Percentiles rank a stretch among this genome's conserved stretches.
Evolutionary conservation across 495 filamentous ascomycete species (phyloP).

Genomic region (Emericellopsis terricola): DNA sequence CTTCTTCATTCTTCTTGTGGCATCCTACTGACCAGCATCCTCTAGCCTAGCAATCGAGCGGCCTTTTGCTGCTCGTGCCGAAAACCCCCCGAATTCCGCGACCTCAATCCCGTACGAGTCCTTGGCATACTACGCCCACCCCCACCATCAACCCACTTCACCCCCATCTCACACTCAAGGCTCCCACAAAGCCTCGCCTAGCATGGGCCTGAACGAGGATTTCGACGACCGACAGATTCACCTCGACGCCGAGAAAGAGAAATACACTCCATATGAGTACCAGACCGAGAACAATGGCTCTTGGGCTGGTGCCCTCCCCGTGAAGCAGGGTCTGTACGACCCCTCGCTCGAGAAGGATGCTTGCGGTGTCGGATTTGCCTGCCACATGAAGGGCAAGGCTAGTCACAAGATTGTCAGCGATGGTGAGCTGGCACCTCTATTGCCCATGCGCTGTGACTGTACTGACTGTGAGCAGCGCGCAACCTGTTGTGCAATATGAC

Average conservation of each 20-base stretch:
- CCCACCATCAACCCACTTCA: too few relatives aligned
- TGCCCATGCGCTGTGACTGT: constrained; percentile 1
- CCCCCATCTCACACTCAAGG: constrained; percentile 5
- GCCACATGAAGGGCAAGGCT: constrained; percentile 56
- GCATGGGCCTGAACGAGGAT: constrained; percentile 37
- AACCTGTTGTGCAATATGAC: constrained; percentile 99
- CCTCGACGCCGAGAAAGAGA: constrained; percentile 29
- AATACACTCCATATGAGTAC: constrained; percentile 57
- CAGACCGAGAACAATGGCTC: constrained; percentile 75
- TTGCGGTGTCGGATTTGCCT: constrained; percentile 97
- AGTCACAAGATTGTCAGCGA: constrained; percentile 99
- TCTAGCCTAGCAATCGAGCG: neutral
- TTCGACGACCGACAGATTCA: constrained; percentile 39
- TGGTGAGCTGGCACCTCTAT: constrained; percentile 51
- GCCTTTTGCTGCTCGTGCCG: neutral
- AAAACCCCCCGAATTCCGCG: too few relatives aligned
- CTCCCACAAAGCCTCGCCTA: constrained; percentile 23
- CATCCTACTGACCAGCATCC: too few relatives aligned
- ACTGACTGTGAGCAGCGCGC: constrained; percentile 39
- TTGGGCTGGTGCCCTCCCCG: constrained; percentile 87
- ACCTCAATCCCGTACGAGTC: too few relatives aligned
- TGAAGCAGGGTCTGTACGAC: constrained; percentile 97
- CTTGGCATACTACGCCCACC: too few relatives aligned
- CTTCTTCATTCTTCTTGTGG: too few relatives aligned
- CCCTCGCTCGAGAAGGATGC: constrained; percentile 96